Percentiles rank a stretch among this genome's conserved stretches.
Evolutionary conservation across 495 filamentous ascomycete species (phyloP).

Genomic region (Aspergillus coremiiformis): DNA sequence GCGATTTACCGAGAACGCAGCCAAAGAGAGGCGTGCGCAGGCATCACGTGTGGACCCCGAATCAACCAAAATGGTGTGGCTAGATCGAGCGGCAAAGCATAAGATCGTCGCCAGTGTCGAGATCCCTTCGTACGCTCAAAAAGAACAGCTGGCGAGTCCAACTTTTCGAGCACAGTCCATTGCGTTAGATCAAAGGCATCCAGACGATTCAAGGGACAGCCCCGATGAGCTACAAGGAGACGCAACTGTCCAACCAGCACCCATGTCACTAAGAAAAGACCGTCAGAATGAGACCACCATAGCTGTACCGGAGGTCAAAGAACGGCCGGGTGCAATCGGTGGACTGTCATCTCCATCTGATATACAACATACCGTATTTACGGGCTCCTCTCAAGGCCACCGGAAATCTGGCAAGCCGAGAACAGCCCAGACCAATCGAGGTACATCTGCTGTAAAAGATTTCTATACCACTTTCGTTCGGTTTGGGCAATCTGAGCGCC

Average conservation of each 20-base stretch:
- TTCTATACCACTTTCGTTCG: conserved; percentile 16
- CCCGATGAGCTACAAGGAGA: conserved; percentile 41
- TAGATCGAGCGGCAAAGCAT: not conserved
- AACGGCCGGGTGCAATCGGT: not conserved
- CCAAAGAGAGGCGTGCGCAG: conserved; percentile 19
- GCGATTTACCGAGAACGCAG: conserved; percentile 22
- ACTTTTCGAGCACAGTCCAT: not conserved
- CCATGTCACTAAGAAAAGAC: conserved; percentile 5
- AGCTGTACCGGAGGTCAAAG: not conserved
- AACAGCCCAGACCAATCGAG: conserved; percentile 1
- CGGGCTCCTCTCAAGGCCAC: conserved; percentile 6
- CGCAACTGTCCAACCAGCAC: conserved; percentile 24
- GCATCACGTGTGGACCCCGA: not conserved
- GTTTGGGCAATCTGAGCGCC: conserved; percentile 15
- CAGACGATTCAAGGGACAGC: conserved; percentile 26
- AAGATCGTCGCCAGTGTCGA: conserved; percentile 14
- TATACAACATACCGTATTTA: conserved; percentile 27
- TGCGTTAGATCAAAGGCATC: conserved; percentile 3
- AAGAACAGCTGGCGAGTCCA: not conserved
- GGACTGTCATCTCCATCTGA: conserved; percentile 26
- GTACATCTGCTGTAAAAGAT: not conserved
- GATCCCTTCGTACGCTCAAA: not conserved
- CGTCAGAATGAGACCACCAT: conserved; percentile 2
- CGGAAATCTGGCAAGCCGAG: conserved; percentile 13
- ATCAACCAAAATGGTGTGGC: not conserved